These are phyloP conservation scores for Phaffomyces thermotolerans DNA, from an alignment of 805 yeast genomes.

Conservation along the genomic window DNA sequence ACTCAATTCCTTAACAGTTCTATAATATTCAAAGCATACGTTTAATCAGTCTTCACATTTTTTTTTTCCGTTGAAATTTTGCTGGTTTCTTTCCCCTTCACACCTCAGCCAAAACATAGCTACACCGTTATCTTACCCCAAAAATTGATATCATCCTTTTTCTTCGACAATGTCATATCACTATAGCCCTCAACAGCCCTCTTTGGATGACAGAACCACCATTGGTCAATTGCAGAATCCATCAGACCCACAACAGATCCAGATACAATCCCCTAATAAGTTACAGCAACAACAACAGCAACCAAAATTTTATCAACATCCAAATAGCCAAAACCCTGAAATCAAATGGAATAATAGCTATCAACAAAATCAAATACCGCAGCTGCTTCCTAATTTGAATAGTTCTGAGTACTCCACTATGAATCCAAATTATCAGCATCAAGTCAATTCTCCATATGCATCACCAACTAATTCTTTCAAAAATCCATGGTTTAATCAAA, in stretches of 20 bases:
- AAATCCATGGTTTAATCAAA: constrained; percentile 22
- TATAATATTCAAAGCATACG: too few species aligned
- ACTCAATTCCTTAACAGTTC: too few species aligned
- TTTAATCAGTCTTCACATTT: too few species aligned
- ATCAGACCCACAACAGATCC: not conserved
- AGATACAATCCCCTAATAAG: not conserved
- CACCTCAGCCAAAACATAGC: too few species aligned
- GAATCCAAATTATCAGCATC: not conserved
- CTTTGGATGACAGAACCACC: constrained; percentile 11
- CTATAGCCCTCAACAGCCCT: constrained; percentile 20
- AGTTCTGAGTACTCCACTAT: constrained; percentile 2
- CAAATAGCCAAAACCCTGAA: constrained; percentile 8
- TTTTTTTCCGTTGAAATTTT: too few species aligned
- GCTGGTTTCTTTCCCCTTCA: too few species aligned
- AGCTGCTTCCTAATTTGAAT: constrained; percentile 16
- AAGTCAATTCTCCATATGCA: constrained; percentile 18
- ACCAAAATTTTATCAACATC: not conserved
- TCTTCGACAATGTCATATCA: constrained; percentile 18
- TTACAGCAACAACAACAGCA: constrained; percentile 6
- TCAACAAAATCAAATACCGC: constrained; percentile 14
- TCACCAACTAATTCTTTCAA: constrained; percentile 24
- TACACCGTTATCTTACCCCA: too few species aligned
- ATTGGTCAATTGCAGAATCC: constrained; percentile 4
- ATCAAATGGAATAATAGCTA: constrained; percentile 21
- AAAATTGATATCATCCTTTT: not conserved